phyloP scores from a whole-genome alignment of 2,329 filamentous ascomycete species.

The Fusarium floridanum region DNA sequence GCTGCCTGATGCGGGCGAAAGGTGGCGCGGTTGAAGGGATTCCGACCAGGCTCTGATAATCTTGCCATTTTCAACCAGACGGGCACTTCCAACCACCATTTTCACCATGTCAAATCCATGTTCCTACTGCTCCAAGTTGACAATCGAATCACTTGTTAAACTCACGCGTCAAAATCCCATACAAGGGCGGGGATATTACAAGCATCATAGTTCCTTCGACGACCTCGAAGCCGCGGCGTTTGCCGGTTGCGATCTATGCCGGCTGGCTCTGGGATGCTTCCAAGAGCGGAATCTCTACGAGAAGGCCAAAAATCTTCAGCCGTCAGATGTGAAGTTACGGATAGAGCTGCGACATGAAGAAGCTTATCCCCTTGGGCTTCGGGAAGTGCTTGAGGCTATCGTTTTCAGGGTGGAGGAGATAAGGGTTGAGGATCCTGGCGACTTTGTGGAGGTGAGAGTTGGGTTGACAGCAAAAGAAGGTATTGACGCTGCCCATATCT shows the following conservation, averaged over 20 bases:
- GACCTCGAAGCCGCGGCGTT: background rate
- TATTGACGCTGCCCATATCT: background rate
- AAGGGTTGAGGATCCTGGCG: background rate
- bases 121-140: background rate
- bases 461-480: background rate
- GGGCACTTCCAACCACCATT: background rate
- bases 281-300: background rate
- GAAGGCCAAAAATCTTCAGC: background rate
- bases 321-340: background rate
- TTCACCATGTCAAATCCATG: background rate
- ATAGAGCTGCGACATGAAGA: background rate
- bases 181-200: background rate
- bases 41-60: background rate
- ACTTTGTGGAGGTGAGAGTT: background rate
- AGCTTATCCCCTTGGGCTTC: no score
- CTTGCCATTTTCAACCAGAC: background rate
- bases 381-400: background rate
- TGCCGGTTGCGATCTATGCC: background rate
- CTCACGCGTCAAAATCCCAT: background rate
- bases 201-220: background rate
- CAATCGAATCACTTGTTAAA: background rate
- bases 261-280: background rate
- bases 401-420: background rate
- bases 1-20: background rate
- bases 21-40: background rate